phyloP scores from a whole-genome alignment of 805 yeast genomes.

The Candida namnaoensis region DNA sequence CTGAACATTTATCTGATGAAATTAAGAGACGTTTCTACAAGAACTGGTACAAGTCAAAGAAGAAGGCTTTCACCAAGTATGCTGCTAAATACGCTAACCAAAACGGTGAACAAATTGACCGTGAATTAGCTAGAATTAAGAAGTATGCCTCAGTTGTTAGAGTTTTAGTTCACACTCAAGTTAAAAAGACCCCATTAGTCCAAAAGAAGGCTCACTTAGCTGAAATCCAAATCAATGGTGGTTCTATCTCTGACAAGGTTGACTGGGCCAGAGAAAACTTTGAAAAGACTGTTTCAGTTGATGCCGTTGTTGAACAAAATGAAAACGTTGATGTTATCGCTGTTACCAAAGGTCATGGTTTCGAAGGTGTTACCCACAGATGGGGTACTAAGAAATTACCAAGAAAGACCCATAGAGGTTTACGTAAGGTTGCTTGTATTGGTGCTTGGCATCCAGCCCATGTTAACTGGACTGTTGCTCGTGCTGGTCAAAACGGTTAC shows the following conservation, averaged over 20 bases:
- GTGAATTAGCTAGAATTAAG: constrained; percentile 96
- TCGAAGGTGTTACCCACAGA: constrained; percentile 99
- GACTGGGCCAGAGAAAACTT: constrained; percentile 98
- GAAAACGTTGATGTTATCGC: constrained; percentile 98
- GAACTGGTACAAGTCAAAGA: constrained; percentile 99
- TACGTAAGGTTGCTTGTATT: constrained; percentile 99
- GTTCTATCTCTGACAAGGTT: constrained; percentile 95
- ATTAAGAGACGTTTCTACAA: constrained; percentile 99
- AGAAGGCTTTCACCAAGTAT: constrained; percentile 99
- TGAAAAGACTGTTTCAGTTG: constrained; percentile 96
- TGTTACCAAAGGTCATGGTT: constrained; percentile 99
- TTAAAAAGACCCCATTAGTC: constrained; percentile 97
- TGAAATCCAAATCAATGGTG: constrained; percentile 99
- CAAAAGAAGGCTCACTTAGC: constrained; percentile 99
- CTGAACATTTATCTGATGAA: constrained; percentile 99
- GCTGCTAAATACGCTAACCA: constrained; percentile 94
- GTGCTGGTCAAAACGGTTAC: constrained; percentile 99
- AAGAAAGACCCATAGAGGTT: constrained; percentile 99
- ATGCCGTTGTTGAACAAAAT: constrained; percentile 95
- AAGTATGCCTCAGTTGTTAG: constrained; percentile 98
- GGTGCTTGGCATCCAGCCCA: constrained; percentile 99
- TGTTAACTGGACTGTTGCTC: constrained; percentile 99
- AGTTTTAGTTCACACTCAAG: constrained; percentile 98
- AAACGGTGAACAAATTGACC: constrained; percentile 80
- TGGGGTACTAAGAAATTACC: constrained; percentile 99